Evolutionary conservation across 2,329 filamentous ascomycete genomes (phyloP).

Genomic region (Neoscytalidium dimidiatum): DNA sequence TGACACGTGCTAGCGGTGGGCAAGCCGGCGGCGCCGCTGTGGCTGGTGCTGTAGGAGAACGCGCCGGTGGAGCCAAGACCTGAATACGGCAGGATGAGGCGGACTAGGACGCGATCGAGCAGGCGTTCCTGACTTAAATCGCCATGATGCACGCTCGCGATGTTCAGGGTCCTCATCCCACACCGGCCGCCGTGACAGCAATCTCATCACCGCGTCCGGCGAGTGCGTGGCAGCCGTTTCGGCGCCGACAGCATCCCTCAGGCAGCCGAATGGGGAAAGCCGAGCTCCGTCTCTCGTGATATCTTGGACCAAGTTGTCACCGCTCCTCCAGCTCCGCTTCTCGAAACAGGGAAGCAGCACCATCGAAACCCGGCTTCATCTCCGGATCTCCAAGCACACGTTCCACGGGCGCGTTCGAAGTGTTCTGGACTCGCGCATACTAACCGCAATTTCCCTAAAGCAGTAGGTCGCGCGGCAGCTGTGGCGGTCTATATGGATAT

Average conservation of each 20-base stretch:
- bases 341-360: constrained; percentile 10
- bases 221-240: not conserved
- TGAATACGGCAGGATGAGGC: not conserved
- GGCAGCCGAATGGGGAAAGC: not conserved
- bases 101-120: not conserved
- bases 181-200: not conserved
- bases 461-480: not conserved
- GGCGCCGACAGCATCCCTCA: not conserved
- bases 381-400: constrained; percentile 10
- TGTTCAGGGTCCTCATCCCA: constrained; percentile 11
- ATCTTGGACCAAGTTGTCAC: constrained; percentile 1
- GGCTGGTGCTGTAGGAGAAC: not conserved
- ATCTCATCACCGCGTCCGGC: not conserved
- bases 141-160: constrained; percentile 1
- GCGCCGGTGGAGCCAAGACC: constrained; percentile 3
- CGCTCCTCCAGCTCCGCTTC: constrained; percentile 10
- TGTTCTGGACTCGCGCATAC: constrained; percentile 7
- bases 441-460: constrained; percentile 15
- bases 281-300: constrained; percentile 4
- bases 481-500: not conserved
- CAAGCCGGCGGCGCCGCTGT: not conserved
- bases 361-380: constrained; percentile 7
- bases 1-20: not conserved
- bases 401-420: not conserved
- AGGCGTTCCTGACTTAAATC: constrained; percentile 9